Evolutionary conservation across 352 stramenopile species (phyloP).

Genomic region (Phytophthora litchii): DNA sequence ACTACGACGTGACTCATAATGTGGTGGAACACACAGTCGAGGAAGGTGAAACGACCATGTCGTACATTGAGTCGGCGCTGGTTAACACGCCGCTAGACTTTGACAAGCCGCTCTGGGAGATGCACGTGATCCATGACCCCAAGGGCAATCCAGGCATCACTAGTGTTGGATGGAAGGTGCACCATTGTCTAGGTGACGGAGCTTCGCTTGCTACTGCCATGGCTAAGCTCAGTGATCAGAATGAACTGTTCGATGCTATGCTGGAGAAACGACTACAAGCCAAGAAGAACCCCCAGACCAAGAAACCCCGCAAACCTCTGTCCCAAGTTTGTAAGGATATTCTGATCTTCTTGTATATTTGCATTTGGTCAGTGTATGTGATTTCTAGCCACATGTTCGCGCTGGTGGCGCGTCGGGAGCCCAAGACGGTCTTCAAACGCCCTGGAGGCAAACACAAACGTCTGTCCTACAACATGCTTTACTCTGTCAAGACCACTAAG

Average conservation of each 20-base stretch:
- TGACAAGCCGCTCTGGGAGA: conserved; percentile 76
- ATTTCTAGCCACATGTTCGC: conserved; percentile 57
- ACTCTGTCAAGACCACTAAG: conserved; percentile 77
- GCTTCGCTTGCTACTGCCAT: conserved; percentile 68
- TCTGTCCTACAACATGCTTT: conserved; percentile 73
- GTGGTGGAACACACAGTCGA: conserved; percentile 61
- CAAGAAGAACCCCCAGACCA: conserved; percentile 39
- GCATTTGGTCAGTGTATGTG: conserved; percentile 63
- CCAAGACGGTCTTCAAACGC: conserved; percentile 70
- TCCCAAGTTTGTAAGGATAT: conserved; percentile 33
- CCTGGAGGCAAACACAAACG: conserved; percentile 62
- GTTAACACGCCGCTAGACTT: conserved; percentile 76
- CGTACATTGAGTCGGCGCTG: conserved; percentile 64
- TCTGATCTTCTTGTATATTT: conserved; percentile 37
- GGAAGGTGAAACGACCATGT: conserved; percentile 60
- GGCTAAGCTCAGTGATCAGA: conserved; percentile 77
- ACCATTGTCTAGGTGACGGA: conserved; percentile 83
- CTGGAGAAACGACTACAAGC: conserved; percentile 47
- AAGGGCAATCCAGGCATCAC: conserved; percentile 38
- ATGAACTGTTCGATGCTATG: conserved; percentile 65
- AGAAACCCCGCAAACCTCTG: conserved; percentile 38
- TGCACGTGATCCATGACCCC: conserved; percentile 63
- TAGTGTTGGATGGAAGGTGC: conserved; percentile 69
- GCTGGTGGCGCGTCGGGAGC: conserved; percentile 60
- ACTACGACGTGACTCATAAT: conserved; percentile 62